Evolutionary conservation across 306 rosid species (phyloP), one percentile per base, ranked within the genome.

Genomic region (Malus domestica): DNA sequence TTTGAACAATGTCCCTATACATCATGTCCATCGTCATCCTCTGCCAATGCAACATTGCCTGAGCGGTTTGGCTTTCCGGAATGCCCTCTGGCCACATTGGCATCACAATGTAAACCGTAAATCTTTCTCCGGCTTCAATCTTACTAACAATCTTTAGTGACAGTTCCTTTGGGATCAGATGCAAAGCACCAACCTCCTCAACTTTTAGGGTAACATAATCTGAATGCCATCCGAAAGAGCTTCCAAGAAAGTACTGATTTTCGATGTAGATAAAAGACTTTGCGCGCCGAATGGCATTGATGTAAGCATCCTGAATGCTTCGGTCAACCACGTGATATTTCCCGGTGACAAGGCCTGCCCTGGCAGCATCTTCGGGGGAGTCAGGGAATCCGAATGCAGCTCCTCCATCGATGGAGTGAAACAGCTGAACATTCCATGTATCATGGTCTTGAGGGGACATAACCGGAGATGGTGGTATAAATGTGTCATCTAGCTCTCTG

Each of bases 71-170:
- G 63, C 88, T 84, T 23, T 84, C 84, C 3, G 88, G 90, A 42
- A 86, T 25, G 20, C 90, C 90, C 77, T 86, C 90, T 18, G 90
- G 88, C 90, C 90, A 86, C 90, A 84, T 79, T 12, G 90, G 90
- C 76, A 86, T 83, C n/a, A 86, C 88, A 52, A 87, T 30, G 64
- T 87, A 87, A 52, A 83, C 80, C 0, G 52, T 32, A 66, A 87
- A 87, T 69, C 85, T 85, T 80, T 87, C 91, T 15, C 84, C 85
- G 3, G 84, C 87, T 75, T 80, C 82, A 60, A 87, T 87, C 77
- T 85, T 87, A n/a, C 89, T 85, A 9, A 85, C 91, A 68, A 80
- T 75, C 78, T 87, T 87, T 25, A 87, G 52, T n/a, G 91, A 83
- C 40, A 87, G 77, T 71, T 87, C 91, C 75, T 80, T 87, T 5